Base-by-base conservation (phyloP, 352 stramenopile genomes). In the Pythium aphanidermatum region DNA sequence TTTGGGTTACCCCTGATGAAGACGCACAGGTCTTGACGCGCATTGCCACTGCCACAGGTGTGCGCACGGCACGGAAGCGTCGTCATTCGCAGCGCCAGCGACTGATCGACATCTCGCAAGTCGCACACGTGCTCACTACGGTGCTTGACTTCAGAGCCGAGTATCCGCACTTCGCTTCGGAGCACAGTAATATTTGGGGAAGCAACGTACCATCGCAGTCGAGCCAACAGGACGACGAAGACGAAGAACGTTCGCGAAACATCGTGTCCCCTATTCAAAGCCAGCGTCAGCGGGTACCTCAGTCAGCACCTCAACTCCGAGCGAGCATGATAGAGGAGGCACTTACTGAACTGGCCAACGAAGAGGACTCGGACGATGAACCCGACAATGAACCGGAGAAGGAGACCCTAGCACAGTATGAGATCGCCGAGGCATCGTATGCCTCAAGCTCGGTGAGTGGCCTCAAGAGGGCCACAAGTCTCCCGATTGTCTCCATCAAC, bases 101-200 rank as follows among this genome's bases (percentile, higher is more conserved):
- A 5, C 45, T 65, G 11, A 48, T 65, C 46, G 57, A 66, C 27
- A 86, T 92, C 43, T 71, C 68, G n/a, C 80, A 92, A 28, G 73
- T 92, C 19, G 68, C 80, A 16, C 62, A 89, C 33, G 74, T 88
- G 37, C 51, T 92, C 31, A 84, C 76, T 17, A 83, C 74, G 11
- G 73, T 83, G 24, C 42, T 61, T 13, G 76, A 89, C 54, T 91
- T 83, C 47, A 79, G 75, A 33, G 66, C 55, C 23, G 79, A 76
- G 36, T 91, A 91, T 41, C 57, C 63, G 26, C 36, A 17, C 0
- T 53, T 57, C 13, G 48, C 55, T 2, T 46, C 34, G 28, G 63
- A 72, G 16, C 51, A 60, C 43, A 55, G 65, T 23, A 90, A 87
- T 49, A 75, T 87, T 21, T 90, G 74, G 78, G 52, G 51, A 5